These are phyloP conservation scores for Neofusicoccum laricinum DNA, from an alignment of 2,329 filamentous ascomycete genomes.

Conservation along the genomic window DNA sequence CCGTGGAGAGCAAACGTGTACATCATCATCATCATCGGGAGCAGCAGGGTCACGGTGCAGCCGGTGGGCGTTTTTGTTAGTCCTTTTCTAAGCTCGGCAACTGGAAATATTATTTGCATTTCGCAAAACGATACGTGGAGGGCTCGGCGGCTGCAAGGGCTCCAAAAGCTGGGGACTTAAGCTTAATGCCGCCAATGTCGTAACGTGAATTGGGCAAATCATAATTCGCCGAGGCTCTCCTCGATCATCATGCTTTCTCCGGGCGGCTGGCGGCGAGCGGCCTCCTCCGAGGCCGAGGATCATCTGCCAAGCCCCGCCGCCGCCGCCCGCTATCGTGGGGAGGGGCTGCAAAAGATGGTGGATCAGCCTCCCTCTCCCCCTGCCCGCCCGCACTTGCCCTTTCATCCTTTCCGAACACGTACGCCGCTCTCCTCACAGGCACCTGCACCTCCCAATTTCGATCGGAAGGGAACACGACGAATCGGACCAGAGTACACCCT, in stretches of 20 bases:
- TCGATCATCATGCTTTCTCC: not conserved
- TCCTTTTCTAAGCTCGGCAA: not conserved
- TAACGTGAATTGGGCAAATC: too few species aligned
- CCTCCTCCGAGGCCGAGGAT: not conserved
- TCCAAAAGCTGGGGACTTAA: too few species aligned
- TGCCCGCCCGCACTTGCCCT: not conserved
- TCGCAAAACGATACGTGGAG: not conserved
- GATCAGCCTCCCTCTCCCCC: not conserved
- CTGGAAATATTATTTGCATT: not conserved
- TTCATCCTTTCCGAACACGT: not conserved
- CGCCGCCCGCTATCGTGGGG: not conserved
- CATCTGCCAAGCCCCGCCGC: constrained; percentile 1
- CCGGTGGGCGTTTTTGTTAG: constrained; percentile 8
- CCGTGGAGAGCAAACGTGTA: not conserved
- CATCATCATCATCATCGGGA: constrained; percentile 5
- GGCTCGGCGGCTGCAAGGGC: too few species aligned
- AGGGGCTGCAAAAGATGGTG: not conserved
- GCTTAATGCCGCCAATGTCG: not conserved
- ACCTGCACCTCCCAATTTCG: too few species aligned
- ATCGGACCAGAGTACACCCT: too few species aligned
- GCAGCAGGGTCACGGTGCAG: not conserved
- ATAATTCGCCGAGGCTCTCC: too few species aligned
- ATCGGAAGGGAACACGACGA: too few species aligned
- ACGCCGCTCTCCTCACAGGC: too few species aligned
- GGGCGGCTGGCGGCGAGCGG: not conserved